phyloP scores from a whole-genome alignment of 169 alveolate genomes.

The Theileria orientalis region DNA sequence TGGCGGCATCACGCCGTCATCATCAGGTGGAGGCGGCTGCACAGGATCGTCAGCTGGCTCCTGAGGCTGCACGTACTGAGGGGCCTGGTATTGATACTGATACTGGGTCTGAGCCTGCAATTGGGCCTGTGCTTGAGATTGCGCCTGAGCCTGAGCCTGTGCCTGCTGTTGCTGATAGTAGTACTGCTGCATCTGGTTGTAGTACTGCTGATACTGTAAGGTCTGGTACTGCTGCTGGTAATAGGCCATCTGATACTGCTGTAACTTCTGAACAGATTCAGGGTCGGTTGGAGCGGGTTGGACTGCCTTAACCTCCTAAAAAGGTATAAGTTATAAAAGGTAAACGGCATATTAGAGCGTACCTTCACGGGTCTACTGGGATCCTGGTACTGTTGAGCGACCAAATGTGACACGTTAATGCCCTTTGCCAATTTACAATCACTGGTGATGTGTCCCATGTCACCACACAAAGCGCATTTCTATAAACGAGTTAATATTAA shows the following conservation, averaged over 20 bases:
- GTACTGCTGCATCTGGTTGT: conserved; percentile 16
- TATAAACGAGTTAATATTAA: conserved; percentile 62
- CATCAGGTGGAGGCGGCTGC: conserved; percentile 9
- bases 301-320: not conserved
- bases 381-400: conserved; percentile 14
- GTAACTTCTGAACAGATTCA: conserved; percentile 24
- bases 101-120: not conserved
- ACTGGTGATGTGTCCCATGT: conserved; percentile 87
- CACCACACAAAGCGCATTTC: conserved; percentile 87
- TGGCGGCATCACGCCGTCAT: not conserved
- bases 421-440: conserved; percentile 83
- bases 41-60: not conserved
- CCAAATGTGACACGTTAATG: conserved; percentile 12
- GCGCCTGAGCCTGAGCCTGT: not conserved
- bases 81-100: not conserved
- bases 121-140: not conserved
- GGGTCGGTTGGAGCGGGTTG: not conserved
- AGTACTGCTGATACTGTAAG: conserved; percentile 59
- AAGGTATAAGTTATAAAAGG: not conserved
- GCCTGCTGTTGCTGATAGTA: not conserved
- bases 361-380: conserved; percentile 39
- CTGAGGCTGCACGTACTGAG: not conserved
- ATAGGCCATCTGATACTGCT: conserved; percentile 64
- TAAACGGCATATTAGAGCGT: not conserved
- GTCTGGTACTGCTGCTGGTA: conserved; percentile 63